Evolutionary conservation across 2,329 filamentous ascomycete genomes (phyloP), one percentile per base, ranked within the genome.

Genomic region (Kalmusia sp.): DNA sequence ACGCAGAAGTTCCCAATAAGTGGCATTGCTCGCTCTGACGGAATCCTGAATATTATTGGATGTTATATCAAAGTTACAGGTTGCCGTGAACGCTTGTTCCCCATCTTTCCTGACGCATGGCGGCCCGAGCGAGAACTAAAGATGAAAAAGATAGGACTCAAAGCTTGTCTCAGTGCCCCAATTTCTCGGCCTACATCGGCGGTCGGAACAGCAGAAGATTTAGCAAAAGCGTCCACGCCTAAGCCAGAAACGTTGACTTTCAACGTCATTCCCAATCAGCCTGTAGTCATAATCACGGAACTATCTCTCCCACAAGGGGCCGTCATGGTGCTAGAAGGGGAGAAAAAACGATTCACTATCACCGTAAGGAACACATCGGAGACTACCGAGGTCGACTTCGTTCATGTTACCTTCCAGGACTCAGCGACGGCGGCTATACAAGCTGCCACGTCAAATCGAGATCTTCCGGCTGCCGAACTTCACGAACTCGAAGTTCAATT

Each of bases 281-380:
- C 95, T 5, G 77, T 91, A 3, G 78, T 98, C 3, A 78, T 87
- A 3, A 82, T 97, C 17, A 88, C 90, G 66, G 87, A 87, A 6
- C 89, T 88, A 3, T 91, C 89, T 11, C 81, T 97, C 1, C 85
- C 89, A 0, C 93, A 97, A 67, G 91, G 90, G 19, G 90, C 92
- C 8, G 79, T 96, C 30, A 97, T 96, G 92, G 83, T 99, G 9
- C 80, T 99, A 5, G 93, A 98, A 76, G 95, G 95, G 37, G 93
- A 99, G 74, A 84, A 84, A 19, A 88, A 87, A 62, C 79, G 80
- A 0, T 96, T 98, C 68, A 88, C 85, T 0, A 82, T 97, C 14
- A 93, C 89, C 0, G 77, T 98, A 12, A 84, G 89, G 61, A 99
- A 99, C 61, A 79, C 86, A 7, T 95, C 92, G 0, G 62, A 55